Conservation (phyloP, 768 basidiomycete species). For the Tricholoma bakamatsutake region DNA sequence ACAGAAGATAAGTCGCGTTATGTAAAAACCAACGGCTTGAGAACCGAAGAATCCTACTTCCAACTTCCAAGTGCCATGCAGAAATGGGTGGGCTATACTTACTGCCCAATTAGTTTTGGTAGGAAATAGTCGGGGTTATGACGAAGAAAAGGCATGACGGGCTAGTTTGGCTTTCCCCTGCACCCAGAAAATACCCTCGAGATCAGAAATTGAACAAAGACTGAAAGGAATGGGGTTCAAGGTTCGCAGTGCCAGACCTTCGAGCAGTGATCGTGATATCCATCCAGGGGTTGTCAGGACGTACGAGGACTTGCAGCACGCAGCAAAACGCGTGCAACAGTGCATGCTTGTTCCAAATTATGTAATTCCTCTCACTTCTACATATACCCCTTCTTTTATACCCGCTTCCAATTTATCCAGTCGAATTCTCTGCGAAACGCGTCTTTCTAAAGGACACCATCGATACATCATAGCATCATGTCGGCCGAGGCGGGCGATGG, state of each 20-base stretch:
- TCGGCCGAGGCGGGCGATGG: constrained; percentile 73
- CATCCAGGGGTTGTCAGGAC: not conserved
- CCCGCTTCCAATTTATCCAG: not conserved
- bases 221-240: not conserved
- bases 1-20: not conserved
- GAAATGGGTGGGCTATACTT: not conserved
- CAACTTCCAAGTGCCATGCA: not conserved
- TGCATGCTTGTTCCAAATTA: not conserved
- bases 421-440: not conserved
- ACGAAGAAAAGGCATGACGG: not conserved
- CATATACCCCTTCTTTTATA: not conserved
- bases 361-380: not conserved
- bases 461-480: constrained; percentile 17
- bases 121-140: not conserved
- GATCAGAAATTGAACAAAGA: not conserved
- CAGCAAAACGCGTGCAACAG: not conserved
- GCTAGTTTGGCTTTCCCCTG: not conserved
- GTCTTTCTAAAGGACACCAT: not conserved
- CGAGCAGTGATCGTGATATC: not conserved
- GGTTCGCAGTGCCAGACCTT: not conserved
- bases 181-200: not conserved
- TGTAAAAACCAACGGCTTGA: not conserved
- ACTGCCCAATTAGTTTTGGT: not conserved
- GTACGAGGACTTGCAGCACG: no score
- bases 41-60: not conserved